Percentiles rank a stretch among this genome's conserved stretches.
These are phyloP conservation scores for Epichloe bromicola DNA, from an alignment of 2,329 filamentous ascomycete species.

Conservation along the genomic window DNA sequence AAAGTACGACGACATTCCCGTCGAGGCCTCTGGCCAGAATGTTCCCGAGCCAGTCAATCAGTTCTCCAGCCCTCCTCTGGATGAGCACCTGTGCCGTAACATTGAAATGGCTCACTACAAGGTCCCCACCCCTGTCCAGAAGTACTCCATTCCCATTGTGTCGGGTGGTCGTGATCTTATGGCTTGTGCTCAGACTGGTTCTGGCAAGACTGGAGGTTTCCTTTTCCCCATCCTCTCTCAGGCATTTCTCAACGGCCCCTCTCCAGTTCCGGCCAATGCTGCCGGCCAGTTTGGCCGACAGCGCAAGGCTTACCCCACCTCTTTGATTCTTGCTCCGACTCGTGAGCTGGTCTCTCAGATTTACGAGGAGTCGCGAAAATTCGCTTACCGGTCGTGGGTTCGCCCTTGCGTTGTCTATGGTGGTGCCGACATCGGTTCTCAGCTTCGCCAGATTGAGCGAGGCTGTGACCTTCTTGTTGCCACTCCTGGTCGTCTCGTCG, in stretches of 20 bases:
- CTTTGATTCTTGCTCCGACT: slow-evolving; percentile 87
- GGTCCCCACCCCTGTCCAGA: slow-evolving; percentile 92
- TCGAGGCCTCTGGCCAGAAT: slow-evolving; percentile 87
- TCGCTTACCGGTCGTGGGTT: slow-evolving; percentile 97
- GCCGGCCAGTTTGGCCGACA: slow-evolving; percentile 73
- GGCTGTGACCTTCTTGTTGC: slow-evolving; percentile 95
- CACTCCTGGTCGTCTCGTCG: slow-evolving; percentile 91
- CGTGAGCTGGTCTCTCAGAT: slow-evolving; percentile 99
- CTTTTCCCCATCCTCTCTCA: slow-evolving; percentile 98
- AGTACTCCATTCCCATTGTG: slow-evolving; percentile 98
- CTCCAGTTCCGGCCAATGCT: slow-evolving; percentile 47
- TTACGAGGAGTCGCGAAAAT: slow-evolving; percentile 94
- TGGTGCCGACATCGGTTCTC: slow-evolving; percentile 95
- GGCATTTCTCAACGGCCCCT: slow-evolving; percentile 82
- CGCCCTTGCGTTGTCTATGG: slow-evolving; percentile 97
- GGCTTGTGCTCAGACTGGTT: slow-evolving; percentile 99
- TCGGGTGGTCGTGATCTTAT: slow-evolving; percentile 96
- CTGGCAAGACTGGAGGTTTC: slow-evolving; percentile 99
- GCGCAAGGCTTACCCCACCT: slow-evolving; percentile 95
- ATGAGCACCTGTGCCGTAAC: slow-evolving; percentile 86
- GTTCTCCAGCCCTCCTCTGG: slow-evolving; percentile 90
- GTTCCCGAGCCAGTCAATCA: slow-evolving; percentile 82
- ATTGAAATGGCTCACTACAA: slow-evolving; percentile 92
- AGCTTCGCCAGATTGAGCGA: slow-evolving; percentile 94
- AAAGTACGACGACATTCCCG: slow-evolving; percentile 99